These are phyloP conservation scores for Scheffersomyces amazonensis DNA, from an alignment of 805 yeast species.

Conservation along the genomic window DNA sequence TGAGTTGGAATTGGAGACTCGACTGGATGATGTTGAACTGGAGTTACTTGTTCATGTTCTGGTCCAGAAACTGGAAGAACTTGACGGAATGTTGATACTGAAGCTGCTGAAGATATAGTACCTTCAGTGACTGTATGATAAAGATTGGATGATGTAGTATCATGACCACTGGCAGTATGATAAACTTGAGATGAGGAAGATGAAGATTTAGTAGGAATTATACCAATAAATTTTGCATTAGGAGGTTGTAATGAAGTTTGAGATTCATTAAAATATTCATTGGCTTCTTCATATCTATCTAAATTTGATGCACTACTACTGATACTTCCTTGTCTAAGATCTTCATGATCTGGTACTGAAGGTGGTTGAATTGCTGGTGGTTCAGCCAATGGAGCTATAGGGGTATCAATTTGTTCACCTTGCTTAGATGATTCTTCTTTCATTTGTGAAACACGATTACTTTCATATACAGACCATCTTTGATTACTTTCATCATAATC, in stretches of 20 bases:
- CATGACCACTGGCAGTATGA: background rate
- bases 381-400: too few species aligned
- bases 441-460: constrained; percentile 5
- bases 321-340: background rate
- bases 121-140: constrained; percentile 1
- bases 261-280: background rate
- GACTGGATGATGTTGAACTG: background rate
- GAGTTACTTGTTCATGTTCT: too few species aligned
- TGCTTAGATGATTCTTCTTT: background rate
- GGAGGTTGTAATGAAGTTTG: background rate
- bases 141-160: background rate
- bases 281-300: background rate
- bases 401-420: background rate
- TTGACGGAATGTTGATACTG: background rate
- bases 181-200: background rate
- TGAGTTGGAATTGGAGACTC: background rate
- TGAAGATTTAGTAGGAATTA: background rate
- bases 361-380: background rate
- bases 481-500: constrained; percentile 19
- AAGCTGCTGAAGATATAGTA: background rate
- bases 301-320: background rate
- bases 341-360: background rate
- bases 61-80: background rate
- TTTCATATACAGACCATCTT: constrained; percentile 24
- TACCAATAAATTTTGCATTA: background rate